Evolutionary conservation across 805 yeast species (phyloP), one percentile per base, ranked within the genome.

Genomic region (Suhomyces vadensis): DNA sequence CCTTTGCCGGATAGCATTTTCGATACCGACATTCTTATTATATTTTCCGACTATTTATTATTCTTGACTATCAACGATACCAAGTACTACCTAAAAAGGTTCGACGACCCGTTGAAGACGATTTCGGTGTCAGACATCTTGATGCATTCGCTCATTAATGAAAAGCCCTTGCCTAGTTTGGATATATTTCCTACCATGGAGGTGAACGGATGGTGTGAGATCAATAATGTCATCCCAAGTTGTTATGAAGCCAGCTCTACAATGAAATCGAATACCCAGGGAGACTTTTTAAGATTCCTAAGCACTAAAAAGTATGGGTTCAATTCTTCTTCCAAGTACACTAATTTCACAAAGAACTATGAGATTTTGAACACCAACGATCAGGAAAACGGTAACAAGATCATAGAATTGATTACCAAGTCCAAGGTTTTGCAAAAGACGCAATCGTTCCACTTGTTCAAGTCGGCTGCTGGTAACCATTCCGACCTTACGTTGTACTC

Each of bases 141-240:
- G 47, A 88, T 91, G 95, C 95, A 91, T 56, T 88, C 97, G 0
- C 71, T 92, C 58, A 80, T 87, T 23, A 92, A 92, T 59, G 95
- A 88, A 55, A 83, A 83, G 19, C 94, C 96, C 0, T 72, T 92
- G 33, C 65, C 77, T 46, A 51, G 57, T 3, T 71, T 77, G 31
- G 54, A 63, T 0, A 51, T 47, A 22, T 65, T 90, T 13, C 97
- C 97, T 0, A 69, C 71, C 21, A 71, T 92, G 71, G 70, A 67
- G 48, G 96, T 91, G 5, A 72, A 69, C 9, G 74, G 77, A 3
- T 88, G 94, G 87, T 75, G 84, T 21, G 71, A 74, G 9, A 79
- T 90, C 6, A 73, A 75, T 25, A 77, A 81, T 24, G 69, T 85
- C 2, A 62, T 74, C 16, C 78, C 80, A 4, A 70, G 80, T 3